phyloP scores from a whole-genome alignment of 257 asterid genomes.

The Salvia hispanica region DNA sequence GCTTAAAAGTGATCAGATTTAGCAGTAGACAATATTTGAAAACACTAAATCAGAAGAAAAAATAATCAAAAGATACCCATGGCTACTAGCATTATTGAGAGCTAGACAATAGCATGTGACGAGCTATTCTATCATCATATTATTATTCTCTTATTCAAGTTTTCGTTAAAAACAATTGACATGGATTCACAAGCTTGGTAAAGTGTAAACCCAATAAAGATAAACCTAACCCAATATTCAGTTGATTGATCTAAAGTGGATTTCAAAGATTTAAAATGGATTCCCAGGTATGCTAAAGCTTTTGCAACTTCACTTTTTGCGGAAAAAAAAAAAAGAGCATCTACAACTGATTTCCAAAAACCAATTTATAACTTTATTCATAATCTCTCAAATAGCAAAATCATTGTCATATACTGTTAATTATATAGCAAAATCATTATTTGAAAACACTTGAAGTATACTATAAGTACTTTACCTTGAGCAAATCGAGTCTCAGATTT shows the following conservation, averaged over 20 bases:
- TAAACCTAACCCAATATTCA: background rate
- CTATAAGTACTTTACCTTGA: constrained; percentile 59
- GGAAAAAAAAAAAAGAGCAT: background rate
- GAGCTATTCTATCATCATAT: background rate
- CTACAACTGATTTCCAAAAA: background rate
- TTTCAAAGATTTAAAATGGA: background rate
- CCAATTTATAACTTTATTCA: background rate
- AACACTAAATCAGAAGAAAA: background rate
- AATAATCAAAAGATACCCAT: no score
- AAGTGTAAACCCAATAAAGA: no score
- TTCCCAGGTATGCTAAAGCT: background rate
- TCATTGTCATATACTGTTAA: no score
- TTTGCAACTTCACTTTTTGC: background rate
- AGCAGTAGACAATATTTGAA: background rate
- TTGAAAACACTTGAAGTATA: constrained; percentile 26
- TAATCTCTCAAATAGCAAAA: background rate
- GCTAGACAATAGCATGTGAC: constrained; percentile 8
- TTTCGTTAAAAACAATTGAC: background rate
- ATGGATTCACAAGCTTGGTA: no score
- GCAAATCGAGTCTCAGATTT: constrained; percentile 85
- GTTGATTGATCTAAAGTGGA: background rate
- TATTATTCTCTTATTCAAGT: background rate
- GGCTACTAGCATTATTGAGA: background rate
- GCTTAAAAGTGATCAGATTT: background rate
- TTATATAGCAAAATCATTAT: no score